A percentile compares a stretch with the other conserved stretches of the same genome.
Evolutionary conservation across 768 basidiomycete genomes (phyloP).

Genomic region (Trametes meyenii): DNA sequence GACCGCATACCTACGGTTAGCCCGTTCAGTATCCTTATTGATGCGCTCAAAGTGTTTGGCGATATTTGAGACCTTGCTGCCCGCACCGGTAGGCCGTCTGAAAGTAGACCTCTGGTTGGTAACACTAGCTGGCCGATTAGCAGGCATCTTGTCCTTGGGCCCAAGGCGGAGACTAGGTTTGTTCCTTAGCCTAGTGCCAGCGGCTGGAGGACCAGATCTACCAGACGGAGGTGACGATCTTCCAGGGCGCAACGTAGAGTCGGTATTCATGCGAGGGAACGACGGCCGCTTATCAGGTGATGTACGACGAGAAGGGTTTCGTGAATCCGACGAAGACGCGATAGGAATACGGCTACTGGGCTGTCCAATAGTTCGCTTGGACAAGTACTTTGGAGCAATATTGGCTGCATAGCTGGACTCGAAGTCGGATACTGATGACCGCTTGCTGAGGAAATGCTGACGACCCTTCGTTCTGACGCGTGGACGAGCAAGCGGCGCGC

Average conservation of each 20-base stretch:
- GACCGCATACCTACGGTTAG: slow-evolving; percentile 80
- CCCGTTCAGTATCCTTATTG: slow-evolving; percentile 69
- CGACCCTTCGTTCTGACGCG: slow-evolving; percentile 51
- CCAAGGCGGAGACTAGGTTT: slow-evolving; percentile 37
- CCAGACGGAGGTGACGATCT: slow-evolving; percentile 46
- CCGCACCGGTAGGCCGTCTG: slow-evolving; percentile 54
- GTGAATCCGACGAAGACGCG: slow-evolving; percentile 54
- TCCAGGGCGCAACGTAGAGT: slow-evolving; percentile 24
- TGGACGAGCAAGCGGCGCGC: slow-evolving; percentile 39
- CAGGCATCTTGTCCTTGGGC: slow-evolving; percentile 41
- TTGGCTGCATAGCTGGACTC: slow-evolving; percentile 94
- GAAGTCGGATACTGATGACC: slow-evolving; percentile 78
- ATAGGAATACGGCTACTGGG: slow-evolving; percentile 52
- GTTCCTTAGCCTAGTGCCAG: slow-evolving; percentile 41
- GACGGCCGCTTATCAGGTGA: slow-evolving; percentile 72
- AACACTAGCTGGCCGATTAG: slow-evolving; percentile 46
- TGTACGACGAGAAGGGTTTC: slow-evolving; percentile 59
- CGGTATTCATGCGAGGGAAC: slow-evolving; percentile 27
- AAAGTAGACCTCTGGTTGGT: slow-evolving; percentile 53
- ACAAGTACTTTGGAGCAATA: slow-evolving; percentile 76
- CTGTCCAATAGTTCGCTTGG: slow-evolving; percentile 49
- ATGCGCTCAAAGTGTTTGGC: slow-evolving; percentile 91
- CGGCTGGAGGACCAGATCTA: slow-evolving; percentile 34
- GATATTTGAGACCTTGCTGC: slow-evolving; percentile 82
- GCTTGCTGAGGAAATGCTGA: slow-evolving; percentile 51